Evolutionary conservation across 768 basidiomycete species (phyloP).

Genomic region (Mycena polygramma): DNA sequence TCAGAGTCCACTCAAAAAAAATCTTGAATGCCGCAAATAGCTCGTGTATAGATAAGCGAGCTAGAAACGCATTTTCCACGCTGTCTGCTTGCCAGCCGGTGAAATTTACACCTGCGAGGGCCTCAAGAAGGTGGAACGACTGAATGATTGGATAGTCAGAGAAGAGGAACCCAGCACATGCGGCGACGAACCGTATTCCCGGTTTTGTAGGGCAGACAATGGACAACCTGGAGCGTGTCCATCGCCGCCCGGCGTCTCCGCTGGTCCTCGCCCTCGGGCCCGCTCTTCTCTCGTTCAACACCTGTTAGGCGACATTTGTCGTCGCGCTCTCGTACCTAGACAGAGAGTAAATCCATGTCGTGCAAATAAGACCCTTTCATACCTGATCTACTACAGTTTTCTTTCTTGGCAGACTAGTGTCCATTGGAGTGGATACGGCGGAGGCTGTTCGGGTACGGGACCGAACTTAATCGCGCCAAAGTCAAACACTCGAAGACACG

Average conservation of each 20-base stretch:
- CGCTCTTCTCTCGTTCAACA: not conserved
- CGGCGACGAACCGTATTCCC: constrained; percentile 10
- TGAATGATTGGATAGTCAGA: constrained; percentile 9
- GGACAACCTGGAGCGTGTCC: constrained; percentile 12
- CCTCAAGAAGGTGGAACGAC: constrained; percentile 10
- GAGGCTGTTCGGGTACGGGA: constrained; percentile 10
- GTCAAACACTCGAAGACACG: not conserved
- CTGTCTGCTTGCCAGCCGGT: constrained; percentile 14
- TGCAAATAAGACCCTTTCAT: constrained; percentile 15
- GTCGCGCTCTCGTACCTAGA: constrained; percentile 16
- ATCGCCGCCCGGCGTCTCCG: not conserved
- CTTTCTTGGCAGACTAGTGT: constrained; percentile 8
- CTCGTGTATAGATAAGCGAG: not conserved
- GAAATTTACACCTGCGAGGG: constrained; percentile 15
- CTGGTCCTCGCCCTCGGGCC: not conserved
- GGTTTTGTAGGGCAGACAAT: constrained; percentile 11
- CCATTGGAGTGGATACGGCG: constrained; percentile 15
- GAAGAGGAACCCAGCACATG: not conserved
- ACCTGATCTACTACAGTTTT: constrained; percentile 17
- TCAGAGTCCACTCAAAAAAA: constrained; percentile 9
- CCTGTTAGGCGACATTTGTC: constrained; percentile 21
- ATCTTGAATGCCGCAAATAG: constrained; percentile 9
- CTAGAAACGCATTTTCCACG: constrained; percentile 16
- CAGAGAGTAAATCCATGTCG: constrained; percentile 14
- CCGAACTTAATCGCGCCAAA: constrained; percentile 1